Percentiles rank a stretch among this genome's conserved stretches.
Conservation (phyloP, 2,329 filamentous ascomycete species). For the Colletotrichum aenigma region DNA sequence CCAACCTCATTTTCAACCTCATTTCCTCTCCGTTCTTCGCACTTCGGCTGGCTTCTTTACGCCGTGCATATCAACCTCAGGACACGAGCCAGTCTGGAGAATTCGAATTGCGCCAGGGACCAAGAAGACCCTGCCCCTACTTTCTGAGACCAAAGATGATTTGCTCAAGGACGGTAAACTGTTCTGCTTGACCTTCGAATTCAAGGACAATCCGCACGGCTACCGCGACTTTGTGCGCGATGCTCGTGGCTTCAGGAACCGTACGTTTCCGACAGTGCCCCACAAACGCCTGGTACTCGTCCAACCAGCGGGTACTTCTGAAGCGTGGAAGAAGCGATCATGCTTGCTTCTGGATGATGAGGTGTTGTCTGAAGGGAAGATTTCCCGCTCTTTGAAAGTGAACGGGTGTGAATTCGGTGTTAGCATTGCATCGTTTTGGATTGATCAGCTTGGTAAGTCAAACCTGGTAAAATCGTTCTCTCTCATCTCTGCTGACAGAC, state of each 20-base stretch:
- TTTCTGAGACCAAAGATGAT: not conserved
- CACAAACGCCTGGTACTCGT: not conserved
- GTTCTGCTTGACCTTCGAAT: not conserved
- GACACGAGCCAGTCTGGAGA: not conserved
- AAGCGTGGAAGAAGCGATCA: not conserved
- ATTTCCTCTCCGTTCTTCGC: not conserved
- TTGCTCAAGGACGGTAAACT: not conserved
- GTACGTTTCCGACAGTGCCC: not conserved
- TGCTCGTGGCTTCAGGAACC: not conserved
- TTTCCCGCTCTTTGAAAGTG: not conserved
- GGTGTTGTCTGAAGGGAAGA: not conserved
- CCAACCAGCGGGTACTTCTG: not conserved
- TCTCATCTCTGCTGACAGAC: not conserved
- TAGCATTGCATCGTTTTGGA: not conserved
- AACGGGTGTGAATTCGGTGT: not conserved
- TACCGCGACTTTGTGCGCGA: not conserved
- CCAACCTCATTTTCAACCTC: not conserved
- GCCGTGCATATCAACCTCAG: not conserved
- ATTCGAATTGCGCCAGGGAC: not conserved
- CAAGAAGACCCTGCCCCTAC: not conserved
- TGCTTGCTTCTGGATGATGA: not conserved
- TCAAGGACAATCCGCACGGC: not conserved
- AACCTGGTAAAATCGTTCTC: rapidly evolving
- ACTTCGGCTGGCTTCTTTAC: not conserved
- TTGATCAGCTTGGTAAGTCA: not conserved